phyloP scores from a whole-genome alignment of 441 rosid genomes.

The Bocquillonia castaneifolia region DNA sequence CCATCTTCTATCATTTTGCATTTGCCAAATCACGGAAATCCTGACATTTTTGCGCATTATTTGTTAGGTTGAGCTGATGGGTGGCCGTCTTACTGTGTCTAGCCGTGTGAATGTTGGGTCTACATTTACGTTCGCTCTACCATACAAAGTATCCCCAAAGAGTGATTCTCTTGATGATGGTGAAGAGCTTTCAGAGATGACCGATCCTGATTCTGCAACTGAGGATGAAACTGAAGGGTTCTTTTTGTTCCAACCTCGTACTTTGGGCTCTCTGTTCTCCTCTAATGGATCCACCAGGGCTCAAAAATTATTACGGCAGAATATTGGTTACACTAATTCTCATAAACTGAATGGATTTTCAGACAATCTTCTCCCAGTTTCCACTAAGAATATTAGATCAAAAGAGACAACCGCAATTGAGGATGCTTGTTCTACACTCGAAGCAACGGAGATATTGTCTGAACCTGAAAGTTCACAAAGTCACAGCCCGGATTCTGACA shows the following conservation, averaged over 20 bases:
- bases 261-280: slow-evolving; percentile 67
- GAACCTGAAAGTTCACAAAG: slow-evolving; percentile 43
- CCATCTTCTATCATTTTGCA: background rate
- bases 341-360: slow-evolving; percentile 38
- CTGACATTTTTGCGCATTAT: slow-evolving; percentile 25
- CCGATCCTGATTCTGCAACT: slow-evolving; percentile 42
- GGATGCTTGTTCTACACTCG: slow-evolving; percentile 52
- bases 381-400: slow-evolving; percentile 31
- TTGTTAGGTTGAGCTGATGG: slow-evolving; percentile 87
- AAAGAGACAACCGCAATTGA: slow-evolving; percentile 41
- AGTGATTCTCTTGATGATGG: slow-evolving; percentile 64
- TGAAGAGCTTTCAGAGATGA: slow-evolving; percentile 62
- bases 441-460: slow-evolving; percentile 34
- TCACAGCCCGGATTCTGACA: slow-evolving; percentile 34
- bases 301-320: slow-evolving; percentile 41
- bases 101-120: slow-evolving; percentile 75
- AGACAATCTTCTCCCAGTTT: slow-evolving; percentile 33
- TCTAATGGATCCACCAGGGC: slow-evolving; percentile 48
- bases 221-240: slow-evolving; percentile 68
- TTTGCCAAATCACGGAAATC: background rate
- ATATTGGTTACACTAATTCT: slow-evolving; percentile 30
- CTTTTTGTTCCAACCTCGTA: slow-evolving; percentile 69
- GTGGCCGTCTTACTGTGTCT: slow-evolving; percentile 76
- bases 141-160: slow-evolving; percentile 62
- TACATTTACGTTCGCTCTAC: slow-evolving; percentile 77